Evolutionary conservation across 768 basidiomycete genomes (phyloP), one percentile per base, ranked within the genome.

Genomic region (Lactarius deliciosus): DNA sequence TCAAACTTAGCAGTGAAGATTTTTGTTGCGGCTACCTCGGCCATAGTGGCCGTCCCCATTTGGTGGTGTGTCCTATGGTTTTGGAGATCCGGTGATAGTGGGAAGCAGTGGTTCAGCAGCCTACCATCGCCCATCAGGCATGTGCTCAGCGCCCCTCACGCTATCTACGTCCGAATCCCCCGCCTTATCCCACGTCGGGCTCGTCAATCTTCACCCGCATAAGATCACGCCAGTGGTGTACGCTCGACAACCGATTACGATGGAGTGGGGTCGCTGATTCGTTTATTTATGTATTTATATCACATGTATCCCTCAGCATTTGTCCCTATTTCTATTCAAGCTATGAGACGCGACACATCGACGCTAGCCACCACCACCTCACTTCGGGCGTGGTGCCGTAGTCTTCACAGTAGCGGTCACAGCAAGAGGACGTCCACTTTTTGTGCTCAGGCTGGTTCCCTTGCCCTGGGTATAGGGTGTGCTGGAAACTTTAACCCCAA

Each of bases 1-100:
- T 43, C 64, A 40, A 30, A 61, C 36, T 36, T 57, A n/a, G 5
- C 32, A 20, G 61, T 54, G 57, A 60, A 59, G 28, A 38, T 65
- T 11, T 45, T 60, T 11, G 30, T 10, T 25, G 47, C 13, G 22
- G 47, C 25, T 5, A 50, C 47, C n/a, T 50, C 47, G 5, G 47
- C 13, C 56, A 15, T 45, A 4, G 18, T 56, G 4, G 34, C 25
- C 8, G 53, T n/a, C 32, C 53, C 56, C n/a, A 40, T 63, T 20
- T 16, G 38, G 36, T 55, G 50, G 62, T 63, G 55, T 20, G 28
- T 63, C 10, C 16, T 25, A 9, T 32, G 56, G 34, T 30, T 34
- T 53, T 63, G 55, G 55, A 38, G 28, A 55, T 57, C 50, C 11
- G 40, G 55, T 16, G 55, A 30, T 18, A 36, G 34, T 57, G 55